Base-by-base conservation (phyloP, 2,329 filamentous ascomycete genomes). In the Colletotrichum sp. region DNA sequence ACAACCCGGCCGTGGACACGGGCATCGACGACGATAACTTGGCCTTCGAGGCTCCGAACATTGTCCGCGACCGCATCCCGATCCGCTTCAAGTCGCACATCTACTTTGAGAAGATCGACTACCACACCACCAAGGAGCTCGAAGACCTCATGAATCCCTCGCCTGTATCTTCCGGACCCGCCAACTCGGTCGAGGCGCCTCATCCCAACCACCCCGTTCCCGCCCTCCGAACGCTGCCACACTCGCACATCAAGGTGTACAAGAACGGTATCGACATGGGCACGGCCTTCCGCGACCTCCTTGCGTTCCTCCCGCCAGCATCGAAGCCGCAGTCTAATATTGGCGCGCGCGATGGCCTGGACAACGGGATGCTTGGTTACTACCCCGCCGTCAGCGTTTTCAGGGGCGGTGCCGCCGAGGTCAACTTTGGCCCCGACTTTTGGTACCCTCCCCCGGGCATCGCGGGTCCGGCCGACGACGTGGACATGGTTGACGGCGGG, bases 361-460 rank as follows among this genome's bases (percentile, higher is more conserved):
- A 99, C 81, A 97, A 99, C 81, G 97, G 96, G 43, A 94, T 97
- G 89, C 91, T 98, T 3, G 97, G 97, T 13, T 99, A 99, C 86
- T 98, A 98, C 81, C 97, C 97, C 2, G 95, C 96, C 27, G 92
- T 99, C 25, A 97, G 96, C 79, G 94, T 97, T 27, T 98, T 98
- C 86, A 93, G 94, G 60, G 96, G 96, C 68, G 97, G 96, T 28
- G 94, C 96, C 3, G 96, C 94, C 18, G 95, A 98, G 83, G 93
- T 96, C 80, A 98, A 98, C 84, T 98, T 99, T 82, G 96, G 97
- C 1, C 96, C 95, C 0, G 90, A 97, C 36, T 98, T 98, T 87
- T 98, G 96, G 96, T 94, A 89, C 82, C 95, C 96, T 18, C 96
- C 96, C 1, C 89, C 92, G 5, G 91, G 89, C 25, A 87, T 89